Evolutionary conservation across 805 yeast genomes (phyloP), one percentile per base, ranked within the genome.

Genomic region (Debaryomyces tyrocola): DNA sequence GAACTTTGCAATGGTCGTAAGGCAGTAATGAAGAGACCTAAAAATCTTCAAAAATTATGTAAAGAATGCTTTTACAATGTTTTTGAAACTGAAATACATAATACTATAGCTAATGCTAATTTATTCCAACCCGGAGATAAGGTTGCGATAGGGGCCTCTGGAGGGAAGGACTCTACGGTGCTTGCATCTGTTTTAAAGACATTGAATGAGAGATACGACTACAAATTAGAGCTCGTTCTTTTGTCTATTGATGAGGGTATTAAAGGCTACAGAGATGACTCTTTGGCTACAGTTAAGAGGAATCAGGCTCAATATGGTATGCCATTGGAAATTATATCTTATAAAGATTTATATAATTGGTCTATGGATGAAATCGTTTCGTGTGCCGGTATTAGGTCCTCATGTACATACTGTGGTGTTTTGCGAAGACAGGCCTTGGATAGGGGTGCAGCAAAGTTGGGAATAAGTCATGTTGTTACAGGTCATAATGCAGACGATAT

Each of bases 401-500:
- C 96, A 62, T 94, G 99, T 67, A 94, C 99, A 0, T 94, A 94
- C 62, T 94, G 99, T 73, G 99, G 99, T 41, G 99, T 94, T 6
- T 81, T 94, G 46, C 77, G 99, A 67, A 79, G 99, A 55, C 99
- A 94, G 67, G 97, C 99, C 0, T 69, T 94, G 40, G 99, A 94
- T 64, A 76, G 99, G 55, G 99, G 99, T 2, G 97, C 98, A 2
- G 84, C 87, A 9, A 86, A 84, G 60, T 68, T 92, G 20, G 90
- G 85, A 0, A 90, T 94, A 43, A 75, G 78, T 44, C 99, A 94
- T 66, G 94, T 94, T 28, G 95, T 94, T 1, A 94, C 99, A 0
- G 99, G 99, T 2, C 99, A 94, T 67, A 94, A 94, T 64, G 99
- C 99, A 0, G 99, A 94, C 65, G 99, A 94, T 68, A 87, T 94